Base-by-base conservation (phyloP, 2,329 filamentous ascomycete species). In the Mycosphaerella arachidis region DNA sequence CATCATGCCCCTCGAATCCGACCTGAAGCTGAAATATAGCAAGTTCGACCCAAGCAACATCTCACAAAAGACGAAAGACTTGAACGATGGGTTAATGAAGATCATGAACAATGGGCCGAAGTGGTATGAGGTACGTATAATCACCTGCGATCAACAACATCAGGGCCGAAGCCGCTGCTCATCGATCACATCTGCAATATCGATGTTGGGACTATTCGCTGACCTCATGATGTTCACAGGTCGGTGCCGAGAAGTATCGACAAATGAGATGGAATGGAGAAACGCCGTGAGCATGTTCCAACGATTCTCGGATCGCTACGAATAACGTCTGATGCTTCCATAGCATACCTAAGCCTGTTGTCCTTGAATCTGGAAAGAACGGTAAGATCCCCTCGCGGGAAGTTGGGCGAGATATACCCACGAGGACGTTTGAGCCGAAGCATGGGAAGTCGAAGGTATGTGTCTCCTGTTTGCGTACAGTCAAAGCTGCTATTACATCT, bases 231-330 rank as follows among this genome's bases (percentile, higher is more conserved):
- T 9, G 27, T 59, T 24, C 24, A 59, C 56, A 82, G 77, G 76
- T 84, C 40, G 83, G 83, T 8, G 80, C 81, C 7, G 73, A 75
- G 13, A 79, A 77, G 65, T 85, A 83, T 67, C 78, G 84, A 4
- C 74, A 81, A 63, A 81, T 85, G 77, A 74, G 79, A 13, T 78
- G 76, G 72, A 76, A 77, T 24, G 83, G 82, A 43, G 78, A 85
- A 65, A 83, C 81, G 0, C 74, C 78, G 0, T 1, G 57, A 61
- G 48, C 51, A 6, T 27, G 46, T 29, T 31, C 27, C 6, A 54
- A 4, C 12, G 10, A 1, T 33, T 18, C 9, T 8, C 6, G 4
- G 2, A 45, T 31, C 24, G 37, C 18, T 24, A n/a, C 20, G 20
- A 3, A 29, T 6, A 12, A 35, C 18, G 8, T 7, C 53, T 48